These are phyloP conservation scores for Krasilnikovozyma curviuscula DNA, from an alignment of 768 basidiomycete genomes.

Conservation along the genomic window DNA sequence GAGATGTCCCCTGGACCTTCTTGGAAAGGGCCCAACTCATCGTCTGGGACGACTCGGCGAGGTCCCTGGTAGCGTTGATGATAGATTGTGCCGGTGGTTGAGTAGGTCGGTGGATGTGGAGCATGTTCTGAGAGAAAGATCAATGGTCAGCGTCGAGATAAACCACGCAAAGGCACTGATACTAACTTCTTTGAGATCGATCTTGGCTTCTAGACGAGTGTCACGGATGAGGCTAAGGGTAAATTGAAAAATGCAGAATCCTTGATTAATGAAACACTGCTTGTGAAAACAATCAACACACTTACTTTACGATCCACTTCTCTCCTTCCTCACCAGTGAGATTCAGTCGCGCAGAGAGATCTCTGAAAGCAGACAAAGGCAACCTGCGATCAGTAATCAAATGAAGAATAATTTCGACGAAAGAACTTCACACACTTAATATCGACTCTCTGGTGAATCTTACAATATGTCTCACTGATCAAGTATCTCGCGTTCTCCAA, in stretches of 20 bases:
- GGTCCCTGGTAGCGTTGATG: constrained; percentile 9
- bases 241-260: no score
- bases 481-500: constrained; percentile 90
- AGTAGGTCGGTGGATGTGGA: constrained; percentile 69
- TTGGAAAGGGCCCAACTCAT: constrained; percentile 11
- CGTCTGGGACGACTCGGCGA: constrained; percentile 10
- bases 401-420: background rate
- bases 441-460: constrained; percentile 53
- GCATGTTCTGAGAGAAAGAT: constrained; percentile 50
- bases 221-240: constrained; percentile 93
- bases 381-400: background rate
- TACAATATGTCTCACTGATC: constrained; percentile 91
- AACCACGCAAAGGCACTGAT: background rate
- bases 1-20: no score
- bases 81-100: constrained; percentile 10
- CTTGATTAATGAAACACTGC: no score
- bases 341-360: constrained; percentile 81
- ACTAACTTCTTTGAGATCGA: constrained; percentile 78
- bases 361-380: constrained; percentile 32
- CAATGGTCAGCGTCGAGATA: background rate
- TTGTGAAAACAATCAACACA: no score
- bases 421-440: constrained; percentile 6
- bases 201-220: constrained; percentile 88
- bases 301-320: constrained; percentile 99
- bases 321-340: constrained; percentile 89